These are phyloP conservation scores for Citrus inodora DNA, from an alignment of 345 rosid species.

Conservation along the genomic window DNA sequence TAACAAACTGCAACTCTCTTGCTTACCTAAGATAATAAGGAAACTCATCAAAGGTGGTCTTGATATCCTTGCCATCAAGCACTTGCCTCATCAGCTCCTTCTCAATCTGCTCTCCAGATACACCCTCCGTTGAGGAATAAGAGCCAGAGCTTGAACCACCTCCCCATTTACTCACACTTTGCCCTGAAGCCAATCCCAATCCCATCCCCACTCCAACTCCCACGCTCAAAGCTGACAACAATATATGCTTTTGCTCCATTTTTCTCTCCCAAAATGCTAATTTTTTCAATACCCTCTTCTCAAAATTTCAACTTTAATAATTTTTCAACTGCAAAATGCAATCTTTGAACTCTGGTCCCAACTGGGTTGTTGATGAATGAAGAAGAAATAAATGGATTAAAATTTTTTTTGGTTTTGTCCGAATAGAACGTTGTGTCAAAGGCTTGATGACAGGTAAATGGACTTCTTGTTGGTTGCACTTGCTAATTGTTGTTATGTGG, in stretches of 20 bases:
- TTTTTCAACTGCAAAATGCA: not conserved
- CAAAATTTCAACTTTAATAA: not conserved
- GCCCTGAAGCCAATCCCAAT: constrained; percentile 78
- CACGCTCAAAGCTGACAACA: constrained; percentile 74
- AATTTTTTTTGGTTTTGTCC: not conserved
- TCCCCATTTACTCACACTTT: constrained; percentile 56
- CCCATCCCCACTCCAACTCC: constrained; percentile 95
- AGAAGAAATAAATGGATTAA: no score
- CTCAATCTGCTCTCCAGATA: constrained; percentile 65
- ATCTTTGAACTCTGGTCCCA: constrained; percentile 4
- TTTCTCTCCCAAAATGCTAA: not conserved
- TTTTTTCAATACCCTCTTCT: not conserved
- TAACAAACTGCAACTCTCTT: not conserved
- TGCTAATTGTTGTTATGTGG: constrained; percentile 10
- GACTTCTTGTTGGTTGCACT: constrained; percentile 4
- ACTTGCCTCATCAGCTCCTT: constrained; percentile 74
- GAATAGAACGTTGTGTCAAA: constrained; percentile 18
- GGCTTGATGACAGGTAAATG: constrained; percentile 19
- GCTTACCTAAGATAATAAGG: constrained; percentile 84
- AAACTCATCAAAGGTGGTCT: constrained; percentile 71
- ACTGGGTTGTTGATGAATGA: not conserved
- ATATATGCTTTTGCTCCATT: constrained; percentile 77
- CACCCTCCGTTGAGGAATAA: constrained; percentile 38
- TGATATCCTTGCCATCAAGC: constrained; percentile 60
- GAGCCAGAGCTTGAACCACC: constrained; percentile 32